Percentiles rank a stretch among this genome's conserved stretches.
phyloP scores from a whole-genome alignment of 2,329 filamentous ascomycete genomes.

The Bipolaris gigantea region DNA sequence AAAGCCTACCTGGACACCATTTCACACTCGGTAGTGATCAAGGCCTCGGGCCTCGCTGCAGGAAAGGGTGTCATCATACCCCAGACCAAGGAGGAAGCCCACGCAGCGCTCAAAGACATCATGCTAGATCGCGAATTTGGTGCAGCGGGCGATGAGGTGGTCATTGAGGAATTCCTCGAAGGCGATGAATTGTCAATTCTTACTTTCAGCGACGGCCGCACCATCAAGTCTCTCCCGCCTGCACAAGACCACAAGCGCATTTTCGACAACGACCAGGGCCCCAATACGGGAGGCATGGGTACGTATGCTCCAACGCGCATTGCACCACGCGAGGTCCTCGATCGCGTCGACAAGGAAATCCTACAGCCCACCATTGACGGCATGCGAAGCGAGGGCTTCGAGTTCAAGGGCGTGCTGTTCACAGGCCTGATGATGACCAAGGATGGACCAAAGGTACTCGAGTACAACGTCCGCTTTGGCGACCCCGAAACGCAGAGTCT shows the following conservation, averaged over 20 bases:
- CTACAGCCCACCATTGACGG: conserved; percentile 88
- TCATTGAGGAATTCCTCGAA: conserved; percentile 90
- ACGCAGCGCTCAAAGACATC: conserved; percentile 78
- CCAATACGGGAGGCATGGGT: conserved; percentile 97
- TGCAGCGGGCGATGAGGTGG: conserved; percentile 81
- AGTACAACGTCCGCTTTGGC: conserved; percentile 93
- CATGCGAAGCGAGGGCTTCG: conserved; percentile 71
- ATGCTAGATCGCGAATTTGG: conserved; percentile 91
- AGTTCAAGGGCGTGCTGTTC: conserved; percentile 70
- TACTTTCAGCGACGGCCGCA: conserved; percentile 87
- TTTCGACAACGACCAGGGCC: conserved; percentile 83
- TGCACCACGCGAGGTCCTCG: conserved; percentile 64
- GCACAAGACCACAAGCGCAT: conserved; percentile 98
- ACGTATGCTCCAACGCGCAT: conserved; percentile 78
- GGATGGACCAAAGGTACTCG: conserved; percentile 76
- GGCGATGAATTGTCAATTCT: conserved; percentile 92
- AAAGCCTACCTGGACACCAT: conserved; percentile 64
- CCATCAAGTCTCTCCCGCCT: conserved; percentile 79
- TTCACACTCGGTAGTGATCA: conserved; percentile 68
- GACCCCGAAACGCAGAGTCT: conserved; percentile 91
- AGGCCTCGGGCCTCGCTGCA: conserved; percentile 86
- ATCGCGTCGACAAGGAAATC: conserved; percentile 75
- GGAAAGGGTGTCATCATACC: conserved; percentile 96
- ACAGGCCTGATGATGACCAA: conserved; percentile 93
- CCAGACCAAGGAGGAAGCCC: conserved; percentile 77